Evolutionary conservation across 2,329 filamentous ascomycete species (phyloP), one percentile per base, ranked within the genome.

Genomic region (Chaetomium olivaceum): DNA sequence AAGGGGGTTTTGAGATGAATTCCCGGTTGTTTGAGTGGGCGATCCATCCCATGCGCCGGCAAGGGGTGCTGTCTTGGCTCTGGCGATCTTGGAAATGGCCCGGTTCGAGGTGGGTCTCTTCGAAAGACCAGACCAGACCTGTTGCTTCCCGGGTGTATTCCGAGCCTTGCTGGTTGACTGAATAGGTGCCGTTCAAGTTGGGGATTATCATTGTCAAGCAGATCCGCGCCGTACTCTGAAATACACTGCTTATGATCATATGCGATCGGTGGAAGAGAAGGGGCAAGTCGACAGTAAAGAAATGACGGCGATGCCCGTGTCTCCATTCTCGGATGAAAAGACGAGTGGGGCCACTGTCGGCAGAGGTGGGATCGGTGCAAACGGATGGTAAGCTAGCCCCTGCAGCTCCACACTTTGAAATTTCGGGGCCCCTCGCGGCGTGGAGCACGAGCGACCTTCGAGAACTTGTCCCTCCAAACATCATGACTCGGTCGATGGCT

Each of bases 1-100:
- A 68, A 61, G 63, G 68, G 51, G 29, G 61, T 51, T 63, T 54
- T 62, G 60, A 58, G 62, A 59, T 64, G 65, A 65, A 57, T 64
- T 61, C 63, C 61, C 61, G 52, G 57, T 57, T 61, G 65, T 63
- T 68, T 64, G 54, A 58, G 62, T 59, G 62, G 65, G 51, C 65
- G 58, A 67, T 64, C 65, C 54, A 8, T 58, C 57, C 61, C 51
- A 61, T 61, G 57, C 57, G 25, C 14, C 54, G 31, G 21, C 27
- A 58, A 51, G 51, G 51, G 36, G 39, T 9, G 14, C 39, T 23
- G 63, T 59, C 55, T 62, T 59, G 56, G 64, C 56, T 63, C 19
- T 21, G 50, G 27, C 25, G 60, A 56, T 50, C 48, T 48, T 48
- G 29, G 31, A 62, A 33, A 55, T 25, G 43, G 43, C 25, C 29